Evolutionary conservation across 192 early-diverging fungal genomes (phyloP), one percentile per base, ranked within the genome.

Genomic region (Geosiphon pyriformis): DNA sequence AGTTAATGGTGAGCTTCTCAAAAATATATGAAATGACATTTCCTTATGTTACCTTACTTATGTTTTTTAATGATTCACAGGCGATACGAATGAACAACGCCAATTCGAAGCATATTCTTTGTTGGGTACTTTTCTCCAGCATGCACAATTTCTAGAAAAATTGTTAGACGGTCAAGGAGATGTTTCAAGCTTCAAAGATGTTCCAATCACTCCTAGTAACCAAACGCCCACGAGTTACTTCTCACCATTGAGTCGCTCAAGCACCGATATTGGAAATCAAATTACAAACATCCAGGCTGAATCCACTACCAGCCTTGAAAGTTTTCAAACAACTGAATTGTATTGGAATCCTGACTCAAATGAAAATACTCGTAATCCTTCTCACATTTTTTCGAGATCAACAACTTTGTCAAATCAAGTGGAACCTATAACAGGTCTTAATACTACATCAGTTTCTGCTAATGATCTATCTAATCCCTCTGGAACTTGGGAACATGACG

Each of bases 401-500:
- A 26, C n/a, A n/a, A n/a, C 47, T 8, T 17, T 57, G 12, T 27
- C 33, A 22, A 32, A 33, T 29, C 53, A 34, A 17, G 59, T 56
- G 4, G 25, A 54, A 30, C 7, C 22, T 58, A 4, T 31, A 8
- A 22, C 17, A 59, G 33, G 27, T 33, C 0, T 59, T 0, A 59
- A 32, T 25, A 59, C 0, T 59, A 59, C 1, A 59, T 25, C 4
- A 20, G 50, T 20, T 4, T 22, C 50, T 4, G 50, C 56, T 1
- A 30, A 4, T 59, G 4, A 12, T 31, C 12, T 4, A 31, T 26
- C 26, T 59, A 32, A 17, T 55, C 1, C 53, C 7, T 17, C 6
- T 46, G 7, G 7, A 46, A 79, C 74, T 1, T 96, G 94, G 94
- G 90, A 94, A 71, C 75, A 82, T 0, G 92, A 93, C 69, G 74